Evolutionary conservation across 2,329 filamentous ascomycete species (phyloP), one percentile per base, ranked within the genome.

Genomic region (Trichoderma sp.): DNA sequence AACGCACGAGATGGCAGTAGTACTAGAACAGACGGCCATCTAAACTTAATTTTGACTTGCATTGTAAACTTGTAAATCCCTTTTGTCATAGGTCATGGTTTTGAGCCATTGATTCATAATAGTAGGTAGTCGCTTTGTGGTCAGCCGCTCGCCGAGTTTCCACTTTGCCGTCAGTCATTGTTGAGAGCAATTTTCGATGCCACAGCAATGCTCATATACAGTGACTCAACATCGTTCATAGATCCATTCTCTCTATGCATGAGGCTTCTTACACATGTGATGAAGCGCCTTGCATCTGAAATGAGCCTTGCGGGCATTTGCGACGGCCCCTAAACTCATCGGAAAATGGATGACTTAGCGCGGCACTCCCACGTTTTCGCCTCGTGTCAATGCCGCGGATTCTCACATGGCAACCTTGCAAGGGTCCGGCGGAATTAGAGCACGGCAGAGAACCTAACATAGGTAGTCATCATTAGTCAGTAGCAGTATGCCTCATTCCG

Each of bases 321-420:
- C 60, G 60, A 64, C 49, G 60, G 60, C 46, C 60, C 60, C 32
- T 64, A 30, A 30, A 43, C 10, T 55, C 32, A 58, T 24, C 39
- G 54, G 26, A 13, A 58, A 26, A 39, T 34, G n/a, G 39, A 34
- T 58, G n/a, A 30, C 26, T 56, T 49, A 34, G 26, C 37, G 30
- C 37, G 26, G 11, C 52, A 46, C n/a, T 65, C 26, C 52, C 61
- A 43, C 54, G 49, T 66, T 66, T 49, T 16, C 28, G 26, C 24
- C 24, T 59, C 34, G 34, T 21, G 52, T 58, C 52, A 34, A 14
- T 26, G 52, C 54, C 51, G 52, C 54, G 63, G 63, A 34, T 34
- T 66, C 54, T 58, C 63, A 37, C 63, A 66, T 66, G 63, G 63
- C 63, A 58, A 32, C 63, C 63, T 39, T 58, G 63, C 63, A 21